These are phyloP conservation scores for Capsella bursapastoris DNA, from an alignment of 345 rosid species.

Conservation along the genomic window DNA sequence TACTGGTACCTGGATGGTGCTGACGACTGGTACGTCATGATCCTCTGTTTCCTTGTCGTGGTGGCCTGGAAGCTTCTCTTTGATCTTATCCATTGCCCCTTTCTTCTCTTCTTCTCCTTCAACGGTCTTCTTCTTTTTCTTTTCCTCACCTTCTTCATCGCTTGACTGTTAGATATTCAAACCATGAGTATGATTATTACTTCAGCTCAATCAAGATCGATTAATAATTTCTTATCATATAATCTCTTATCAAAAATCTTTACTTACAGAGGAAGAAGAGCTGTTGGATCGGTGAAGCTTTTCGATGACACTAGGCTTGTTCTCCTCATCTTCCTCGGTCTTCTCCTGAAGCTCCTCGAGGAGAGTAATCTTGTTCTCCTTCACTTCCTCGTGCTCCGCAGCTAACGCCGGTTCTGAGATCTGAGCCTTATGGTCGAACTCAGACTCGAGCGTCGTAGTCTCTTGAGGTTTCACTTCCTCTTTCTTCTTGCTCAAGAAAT, in stretches of 20 bases:
- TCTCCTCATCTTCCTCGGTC: conserved; percentile 51
- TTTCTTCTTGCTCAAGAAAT: conserved; percentile 69
- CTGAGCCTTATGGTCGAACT: conserved; percentile 69
- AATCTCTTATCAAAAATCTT: too few relatives aligned
- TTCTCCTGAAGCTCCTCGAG: conserved; percentile 64
- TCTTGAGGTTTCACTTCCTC: conserved; percentile 65
- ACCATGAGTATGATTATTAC: background rate
- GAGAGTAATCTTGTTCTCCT: conserved; percentile 40
- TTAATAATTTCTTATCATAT: too few relatives aligned
- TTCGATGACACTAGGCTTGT: conserved; percentile 57
- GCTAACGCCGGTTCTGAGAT: conserved; percentile 51
- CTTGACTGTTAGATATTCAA: conserved; percentile 54
- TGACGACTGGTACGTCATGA: background rate
- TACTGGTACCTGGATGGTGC: background rate
- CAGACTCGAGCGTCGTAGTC: conserved; percentile 50
- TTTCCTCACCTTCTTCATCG: conserved; percentile 71
- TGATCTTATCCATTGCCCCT: conserved; percentile 62
- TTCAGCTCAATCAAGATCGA: background rate
- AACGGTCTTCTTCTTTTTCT: conserved; percentile 44
- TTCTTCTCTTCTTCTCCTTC: conserved; percentile 66
- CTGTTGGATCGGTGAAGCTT: conserved; percentile 73
- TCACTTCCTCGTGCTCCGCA: conserved; percentile 25
- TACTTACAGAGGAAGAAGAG: conserved; percentile 92
- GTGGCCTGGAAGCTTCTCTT: conserved; percentile 68
- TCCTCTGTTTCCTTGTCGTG: conserved; percentile 34